Evolutionary conservation across 1,139 yeast species (phyloP), one percentile per base, ranked within the genome.

Genomic region (Candida neerlandica): DNA sequence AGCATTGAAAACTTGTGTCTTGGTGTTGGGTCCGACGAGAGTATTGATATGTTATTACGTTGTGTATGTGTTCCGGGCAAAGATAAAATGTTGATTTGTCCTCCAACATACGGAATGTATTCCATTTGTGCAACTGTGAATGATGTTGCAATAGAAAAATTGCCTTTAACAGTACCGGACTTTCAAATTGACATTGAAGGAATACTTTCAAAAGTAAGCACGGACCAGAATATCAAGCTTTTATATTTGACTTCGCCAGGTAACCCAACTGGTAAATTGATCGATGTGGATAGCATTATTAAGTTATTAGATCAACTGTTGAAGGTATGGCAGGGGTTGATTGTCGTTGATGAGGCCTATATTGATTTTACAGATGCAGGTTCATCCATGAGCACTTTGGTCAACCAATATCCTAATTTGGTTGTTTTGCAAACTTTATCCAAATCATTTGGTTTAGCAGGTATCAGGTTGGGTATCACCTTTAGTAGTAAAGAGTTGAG

Each of bases 81-180:
- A 55, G 97, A 91, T 53, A 92, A 90, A 66, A 70, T 95, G 60
- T 70, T 94, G 58, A 81, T 84, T 2, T 86, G 97, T 65, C 97
- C 99, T 4, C 99, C 99, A 33, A 94, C 99, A 0, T 94, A 94
- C 63, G 98, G 99, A 10, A 94, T 94, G 99, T 94, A 94, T 73
- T 71, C 86, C 2, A 92, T 95, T 39, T 88, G 96, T 64, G 96
- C 98, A 1, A 82, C 84, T 32, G 87, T 94, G 52, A 94, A 94
- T 63, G 98, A 94, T 60, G 89, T 92, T 9, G 86, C 77, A 29
- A 77, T 89, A 35, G 91, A 83, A 16, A 77, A 80, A 54, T 91
- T 91, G 11, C 94, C 96, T 14, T 67, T 77, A 57, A 62, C 65
- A 2, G 73, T 79, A 48, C 79, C 81, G 10, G 78, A 79, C 21